Percentiles rank a stretch among this genome's conserved stretches.
Conservation (phyloP, 805 yeast species). For the Hanseniaspora guilliermondii region DNA sequence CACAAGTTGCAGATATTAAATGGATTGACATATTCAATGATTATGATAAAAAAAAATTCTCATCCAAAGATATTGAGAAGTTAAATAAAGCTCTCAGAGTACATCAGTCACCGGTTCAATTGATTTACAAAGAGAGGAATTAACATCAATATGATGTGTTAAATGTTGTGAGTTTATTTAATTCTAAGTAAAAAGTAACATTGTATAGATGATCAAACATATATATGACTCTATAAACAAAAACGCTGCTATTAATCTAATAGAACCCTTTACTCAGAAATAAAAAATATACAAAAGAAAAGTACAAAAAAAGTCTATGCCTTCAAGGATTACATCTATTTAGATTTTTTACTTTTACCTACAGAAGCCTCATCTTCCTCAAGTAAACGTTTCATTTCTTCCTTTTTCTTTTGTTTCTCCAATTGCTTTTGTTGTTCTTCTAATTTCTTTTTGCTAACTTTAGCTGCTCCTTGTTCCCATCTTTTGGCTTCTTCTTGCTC, state of each 20-base stretch:
- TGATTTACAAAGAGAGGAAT: not conserved
- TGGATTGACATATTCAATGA: slow-evolving; percentile 21
- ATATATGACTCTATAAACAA: no score
- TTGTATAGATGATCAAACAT: no score
- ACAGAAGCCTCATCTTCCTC: slow-evolving; percentile 25
- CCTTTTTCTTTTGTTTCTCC: slow-evolving; percentile 24
- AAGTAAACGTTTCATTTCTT: slow-evolving; percentile 25
- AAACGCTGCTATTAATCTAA: no score
- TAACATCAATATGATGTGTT: not conserved
- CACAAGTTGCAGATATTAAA: slow-evolving; percentile 4
- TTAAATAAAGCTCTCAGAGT: not conserved
- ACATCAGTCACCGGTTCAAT: not conserved
- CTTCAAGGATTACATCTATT: not conserved
- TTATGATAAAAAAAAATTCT: slow-evolving; percentile 1
- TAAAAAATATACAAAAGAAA: not conserved
- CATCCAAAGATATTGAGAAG: not conserved
- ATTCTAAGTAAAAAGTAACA: not conserved
- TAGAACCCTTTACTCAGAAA: no score
- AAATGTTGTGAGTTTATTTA: not conserved
- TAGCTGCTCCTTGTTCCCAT: slow-evolving; percentile 26
- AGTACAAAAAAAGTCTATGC: not conserved
- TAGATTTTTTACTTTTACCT: slow-evolving; percentile 19
- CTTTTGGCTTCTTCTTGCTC: slow-evolving; percentile 27
- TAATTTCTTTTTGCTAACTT: slow-evolving; percentile 20
- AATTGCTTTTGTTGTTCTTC: slow-evolving; percentile 25